Evolutionary conservation across 1,139 yeast species (phyloP).

Genomic region (Sugiyamaella sp.): DNA sequence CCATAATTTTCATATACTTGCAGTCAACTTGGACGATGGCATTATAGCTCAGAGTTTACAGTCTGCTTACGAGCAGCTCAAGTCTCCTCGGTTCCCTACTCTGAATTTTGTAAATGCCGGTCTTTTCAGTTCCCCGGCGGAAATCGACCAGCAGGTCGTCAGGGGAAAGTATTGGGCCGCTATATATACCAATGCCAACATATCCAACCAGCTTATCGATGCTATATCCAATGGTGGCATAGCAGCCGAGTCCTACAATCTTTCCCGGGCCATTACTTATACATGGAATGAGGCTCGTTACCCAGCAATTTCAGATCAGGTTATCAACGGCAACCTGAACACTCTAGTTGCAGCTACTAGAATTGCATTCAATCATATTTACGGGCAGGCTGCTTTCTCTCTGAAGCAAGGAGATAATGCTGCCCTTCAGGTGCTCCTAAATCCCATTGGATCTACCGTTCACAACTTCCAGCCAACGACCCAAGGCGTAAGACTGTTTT

Average conservation of each 20-base stretch:
- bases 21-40: constrained; percentile 27
- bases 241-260: constrained; percentile 20
- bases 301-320: constrained; percentile 22
- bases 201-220: constrained; percentile 18
- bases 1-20: constrained; percentile 20
- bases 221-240: constrained; percentile 21
- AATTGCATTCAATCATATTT: constrained; percentile 10
- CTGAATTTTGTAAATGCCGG: constrained; percentile 15
- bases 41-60: constrained; percentile 21
- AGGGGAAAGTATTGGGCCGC: constrained; percentile 27
- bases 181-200: constrained; percentile 20
- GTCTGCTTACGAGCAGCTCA: constrained; percentile 21
- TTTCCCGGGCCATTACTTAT: constrained; percentile 22
- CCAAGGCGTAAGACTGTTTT: constrained; percentile 23
- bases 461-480: constrained; percentile 23
- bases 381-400: constrained; percentile 15
- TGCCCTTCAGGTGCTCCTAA: constrained; percentile 17
- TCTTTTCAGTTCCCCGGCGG: constrained; percentile 10
- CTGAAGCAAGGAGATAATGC: constrained; percentile 10
- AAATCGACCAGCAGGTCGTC: constrained; percentile 17
- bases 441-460: constrained; percentile 21
- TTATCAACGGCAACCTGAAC: constrained; percentile 18
- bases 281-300: constrained; percentile 29
- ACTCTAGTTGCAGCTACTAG: constrained; percentile 13
- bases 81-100: constrained; percentile 22